These are phyloP conservation scores for Skeletonema grethae DNA, from an alignment of 108 stramenopile genomes.

Conservation along the genomic window DNA sequence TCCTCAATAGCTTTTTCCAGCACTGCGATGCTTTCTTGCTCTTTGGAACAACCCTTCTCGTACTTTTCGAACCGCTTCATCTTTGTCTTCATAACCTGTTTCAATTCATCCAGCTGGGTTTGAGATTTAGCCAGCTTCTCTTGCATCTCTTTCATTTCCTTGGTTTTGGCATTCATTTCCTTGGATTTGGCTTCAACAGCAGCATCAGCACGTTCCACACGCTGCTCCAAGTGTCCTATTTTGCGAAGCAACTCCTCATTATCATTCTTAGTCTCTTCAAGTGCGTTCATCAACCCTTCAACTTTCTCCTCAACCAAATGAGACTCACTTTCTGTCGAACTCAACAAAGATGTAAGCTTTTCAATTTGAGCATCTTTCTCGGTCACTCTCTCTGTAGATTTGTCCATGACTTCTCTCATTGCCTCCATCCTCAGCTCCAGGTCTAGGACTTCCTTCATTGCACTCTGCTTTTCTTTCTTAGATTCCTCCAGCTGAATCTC, in stretches of 20 bases:
- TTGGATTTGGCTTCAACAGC: conserved; percentile 2
- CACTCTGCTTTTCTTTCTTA: conserved; percentile 1
- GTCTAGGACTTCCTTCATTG: conserved; percentile 16
- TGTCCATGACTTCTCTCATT: conserved; percentile 10
- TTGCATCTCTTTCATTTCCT: conserved; percentile 26
- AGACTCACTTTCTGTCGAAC: conserved; percentile 5
- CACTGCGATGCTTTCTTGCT: conserved; percentile 42
- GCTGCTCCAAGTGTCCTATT: conserved; percentile 20
- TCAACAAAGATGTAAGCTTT: conserved; percentile 11
- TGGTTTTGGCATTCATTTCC: conserved; percentile 24
- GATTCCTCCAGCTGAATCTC: conserved; percentile 15
- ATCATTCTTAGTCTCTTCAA: conserved; percentile 16
- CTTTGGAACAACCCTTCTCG: conserved; percentile 22
- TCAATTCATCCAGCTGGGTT: conserved; percentile 17
- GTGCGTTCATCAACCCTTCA: conserved; percentile 15
- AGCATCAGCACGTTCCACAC: conserved; percentile 15
- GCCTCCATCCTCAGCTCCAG: conserved; percentile 18
- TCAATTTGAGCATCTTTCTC: conserved; percentile 25
- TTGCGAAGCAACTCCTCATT: conserved; percentile 27
- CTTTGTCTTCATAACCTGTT: conserved; percentile 22
- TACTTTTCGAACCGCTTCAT: conserved; percentile 33
- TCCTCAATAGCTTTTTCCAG: conserved; percentile 33
- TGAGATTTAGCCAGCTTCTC: conserved; percentile 6
- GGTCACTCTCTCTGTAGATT: neutral
- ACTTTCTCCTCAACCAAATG: conserved; percentile 25